Percentiles rank a stretch among this genome's conserved stretches.
phyloP scores from a whole-genome alignment of 2,329 filamentous ascomycete species.

The Mycocentrospora acerina region DNA sequence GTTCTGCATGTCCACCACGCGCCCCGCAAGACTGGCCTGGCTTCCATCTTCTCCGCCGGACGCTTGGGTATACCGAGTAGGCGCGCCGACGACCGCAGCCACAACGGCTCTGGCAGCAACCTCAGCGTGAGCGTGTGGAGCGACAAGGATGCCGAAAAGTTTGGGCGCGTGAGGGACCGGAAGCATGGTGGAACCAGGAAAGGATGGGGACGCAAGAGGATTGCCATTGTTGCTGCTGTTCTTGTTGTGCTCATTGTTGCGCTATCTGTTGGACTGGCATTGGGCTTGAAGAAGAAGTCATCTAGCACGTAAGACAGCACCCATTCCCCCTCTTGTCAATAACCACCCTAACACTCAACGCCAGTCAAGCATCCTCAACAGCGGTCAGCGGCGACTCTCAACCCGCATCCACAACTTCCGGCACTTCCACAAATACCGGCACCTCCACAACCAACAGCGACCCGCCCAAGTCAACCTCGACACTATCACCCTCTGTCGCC shows the following conservation, averaged over 20 bases:
- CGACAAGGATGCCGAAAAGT: constrained; percentile 36
- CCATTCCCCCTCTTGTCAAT: not conserved
- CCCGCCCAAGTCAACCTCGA: constrained; percentile 15
- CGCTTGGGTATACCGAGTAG: constrained; percentile 31
- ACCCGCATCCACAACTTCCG: constrained; percentile 6
- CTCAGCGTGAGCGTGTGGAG: constrained; percentile 42
- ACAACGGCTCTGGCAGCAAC: constrained; percentile 22
- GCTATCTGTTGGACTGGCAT: constrained; percentile 41
- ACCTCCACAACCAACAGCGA: constrained; percentile 7
- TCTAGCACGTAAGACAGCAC: constrained; percentile 9
- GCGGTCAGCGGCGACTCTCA: constrained; percentile 5
- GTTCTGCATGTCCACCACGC: constrained; percentile 18
- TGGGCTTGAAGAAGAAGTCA: constrained; percentile 46
- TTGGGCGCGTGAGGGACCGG: constrained; percentile 25
- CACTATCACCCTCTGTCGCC: constrained; percentile 16
- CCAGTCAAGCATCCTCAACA: not conserved
- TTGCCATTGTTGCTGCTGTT: constrained; percentile 38
- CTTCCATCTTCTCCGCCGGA: constrained; percentile 22
- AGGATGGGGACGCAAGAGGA: constrained; percentile 44
- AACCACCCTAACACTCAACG: no score
- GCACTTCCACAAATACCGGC: constrained; percentile 3
- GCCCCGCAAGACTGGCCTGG: constrained; percentile 18
- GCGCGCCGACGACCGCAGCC: constrained; percentile 27
- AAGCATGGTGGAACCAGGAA: constrained; percentile 17
- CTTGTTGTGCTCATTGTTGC: constrained; percentile 40